A percentile compares a stretch with the other conserved stretches of the same genome.
These are phyloP conservation scores for Lomentospora prolificans DNA, from an alignment of 2,329 filamentous ascomycete genomes.

Conservation along the genomic window DNA sequence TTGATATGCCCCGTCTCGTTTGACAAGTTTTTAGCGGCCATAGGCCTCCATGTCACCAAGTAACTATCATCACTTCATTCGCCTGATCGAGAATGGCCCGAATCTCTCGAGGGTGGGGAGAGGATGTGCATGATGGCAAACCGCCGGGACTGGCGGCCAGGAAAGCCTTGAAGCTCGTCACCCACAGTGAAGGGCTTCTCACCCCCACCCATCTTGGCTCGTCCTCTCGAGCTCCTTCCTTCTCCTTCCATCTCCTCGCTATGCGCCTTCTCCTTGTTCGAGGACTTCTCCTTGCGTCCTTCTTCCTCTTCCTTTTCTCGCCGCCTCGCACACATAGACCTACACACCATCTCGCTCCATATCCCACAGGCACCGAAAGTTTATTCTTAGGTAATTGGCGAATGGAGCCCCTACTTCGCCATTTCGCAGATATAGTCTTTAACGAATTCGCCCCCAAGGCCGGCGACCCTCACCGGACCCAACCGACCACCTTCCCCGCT, in stretches of 20 bases:
- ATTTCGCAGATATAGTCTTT: slow-evolving; percentile 1
- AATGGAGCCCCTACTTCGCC: neutral
- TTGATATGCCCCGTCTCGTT: neutral
- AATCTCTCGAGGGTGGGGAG: neutral
- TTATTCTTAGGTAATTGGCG: slow-evolving; percentile 1
- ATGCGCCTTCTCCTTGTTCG: neutral
- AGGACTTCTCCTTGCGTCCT: neutral
- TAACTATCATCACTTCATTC: neutral
- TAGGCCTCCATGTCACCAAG: neutral
- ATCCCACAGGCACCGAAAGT: neutral
- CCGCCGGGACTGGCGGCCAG: neutral
- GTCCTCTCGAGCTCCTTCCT: neutral
- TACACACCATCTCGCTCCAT: no score
- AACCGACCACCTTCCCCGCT: slow-evolving; percentile 1
- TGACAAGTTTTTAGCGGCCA: slow-evolving; percentile 3
- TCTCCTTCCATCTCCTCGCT: neutral
- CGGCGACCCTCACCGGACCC: slow-evolving; percentile 1
- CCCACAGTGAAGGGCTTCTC: neutral
- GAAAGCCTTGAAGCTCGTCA: neutral
- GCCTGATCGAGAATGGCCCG: neutral
- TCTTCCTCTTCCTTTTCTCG: neutral
- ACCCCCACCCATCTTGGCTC: neutral
- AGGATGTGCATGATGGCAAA: slow-evolving; percentile 2
- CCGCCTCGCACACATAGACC: no score
- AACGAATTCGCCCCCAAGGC: neutral